These are phyloP conservation scores for Penicillium sp. DNA, from an alignment of 2,329 filamentous ascomycete species.

Conservation along the genomic window DNA sequence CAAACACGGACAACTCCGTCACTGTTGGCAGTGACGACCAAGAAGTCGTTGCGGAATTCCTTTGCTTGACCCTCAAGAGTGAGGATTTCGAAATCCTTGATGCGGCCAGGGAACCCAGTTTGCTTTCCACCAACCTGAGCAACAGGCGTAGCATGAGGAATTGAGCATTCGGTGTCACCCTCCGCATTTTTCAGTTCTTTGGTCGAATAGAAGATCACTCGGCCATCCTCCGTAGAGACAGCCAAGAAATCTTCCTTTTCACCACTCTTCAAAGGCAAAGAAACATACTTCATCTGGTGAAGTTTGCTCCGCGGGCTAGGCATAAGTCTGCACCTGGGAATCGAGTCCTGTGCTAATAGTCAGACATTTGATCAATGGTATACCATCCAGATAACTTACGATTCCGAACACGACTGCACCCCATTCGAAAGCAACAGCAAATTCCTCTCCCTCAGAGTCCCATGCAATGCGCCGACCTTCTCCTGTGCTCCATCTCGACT, in stretches of 20 bases:
- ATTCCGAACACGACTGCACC: slow-evolving; percentile 83
- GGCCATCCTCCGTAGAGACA: slow-evolving; percentile 85
- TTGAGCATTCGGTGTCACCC: slow-evolving; percentile 50
- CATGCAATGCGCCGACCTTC: slow-evolving; percentile 82
- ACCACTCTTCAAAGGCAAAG: slow-evolving; percentile 44
- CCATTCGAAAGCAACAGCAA: slow-evolving; percentile 83
- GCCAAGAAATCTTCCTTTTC: slow-evolving; percentile 58
- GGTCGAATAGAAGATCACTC: slow-evolving; percentile 79
- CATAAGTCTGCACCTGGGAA: slow-evolving; percentile 70
- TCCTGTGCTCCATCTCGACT: slow-evolving; percentile 71
- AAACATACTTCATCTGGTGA: slow-evolving; percentile 74
- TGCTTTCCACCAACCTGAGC: slow-evolving; percentile 76
- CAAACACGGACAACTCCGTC: slow-evolving; percentile 83
- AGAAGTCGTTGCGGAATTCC: slow-evolving; percentile 40
- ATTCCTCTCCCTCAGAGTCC: slow-evolving; percentile 75
- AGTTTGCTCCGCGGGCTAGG: slow-evolving; percentile 71
- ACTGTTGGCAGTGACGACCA: slow-evolving; percentile 74
- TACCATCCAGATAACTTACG: slow-evolving; percentile 37
- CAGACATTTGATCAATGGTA: slow-evolving; percentile 10
- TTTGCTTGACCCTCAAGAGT: slow-evolving; percentile 37
- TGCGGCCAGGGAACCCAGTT: slow-evolving; percentile 64
- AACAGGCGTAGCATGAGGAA: slow-evolving; percentile 60
- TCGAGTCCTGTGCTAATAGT: slow-evolving; percentile 59
- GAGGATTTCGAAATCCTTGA: slow-evolving; percentile 84
- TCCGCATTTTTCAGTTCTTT: slow-evolving; percentile 41